These are phyloP conservation scores for Bryoglossum gracile DNA, from an alignment of 495 filamentous ascomycete genomes.

Conservation along the genomic window DNA sequence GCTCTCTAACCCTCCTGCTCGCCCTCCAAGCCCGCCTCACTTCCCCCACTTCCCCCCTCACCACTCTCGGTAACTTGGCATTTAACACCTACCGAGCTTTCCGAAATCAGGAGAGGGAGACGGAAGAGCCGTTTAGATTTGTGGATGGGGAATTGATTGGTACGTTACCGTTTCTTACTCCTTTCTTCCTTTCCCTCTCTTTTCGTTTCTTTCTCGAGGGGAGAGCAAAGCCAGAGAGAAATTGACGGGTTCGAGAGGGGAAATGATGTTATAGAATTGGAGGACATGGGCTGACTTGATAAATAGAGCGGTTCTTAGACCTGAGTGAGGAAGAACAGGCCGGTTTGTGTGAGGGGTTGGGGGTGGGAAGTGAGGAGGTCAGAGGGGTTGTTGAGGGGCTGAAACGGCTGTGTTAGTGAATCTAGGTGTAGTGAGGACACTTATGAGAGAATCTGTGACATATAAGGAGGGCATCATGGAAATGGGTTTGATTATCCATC, in stretches of 20 bases:
- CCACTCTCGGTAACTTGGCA: slow-evolving; percentile 42
- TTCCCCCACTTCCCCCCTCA: slow-evolving; percentile 7
- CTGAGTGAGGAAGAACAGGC: slow-evolving; percentile 54
- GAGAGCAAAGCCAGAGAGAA: too few relatives aligned
- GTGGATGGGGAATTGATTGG: slow-evolving; percentile 89
- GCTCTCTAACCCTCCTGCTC: slow-evolving; percentile 72
- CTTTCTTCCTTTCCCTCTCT: too few relatives aligned
- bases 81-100: slow-evolving; percentile 78
- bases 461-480: too few relatives aligned
- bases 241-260: too few relatives aligned
- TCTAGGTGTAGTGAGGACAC: not conserved
- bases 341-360: slow-evolving; percentile 54
- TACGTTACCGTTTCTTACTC: too few relatives aligned
- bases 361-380: slow-evolving; percentile 62
- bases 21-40: slow-evolving; percentile 64
- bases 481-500: too few relatives aligned
- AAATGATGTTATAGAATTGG: too few relatives aligned
- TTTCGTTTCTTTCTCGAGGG: too few relatives aligned
- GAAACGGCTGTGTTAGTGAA: slow-evolving; percentile 54
- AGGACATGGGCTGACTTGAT: too few relatives aligned
- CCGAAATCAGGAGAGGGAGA: slow-evolving; percentile 58
- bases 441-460: too few relatives aligned
- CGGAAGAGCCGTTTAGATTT: slow-evolving; percentile 75
- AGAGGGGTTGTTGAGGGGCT: slow-evolving; percentile 66
- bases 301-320: slow-evolving; percentile 77